Evolutionary conservation across 192 early-diverging fungal species (phyloP).

Genomic region (Backusella sp.): DNA sequence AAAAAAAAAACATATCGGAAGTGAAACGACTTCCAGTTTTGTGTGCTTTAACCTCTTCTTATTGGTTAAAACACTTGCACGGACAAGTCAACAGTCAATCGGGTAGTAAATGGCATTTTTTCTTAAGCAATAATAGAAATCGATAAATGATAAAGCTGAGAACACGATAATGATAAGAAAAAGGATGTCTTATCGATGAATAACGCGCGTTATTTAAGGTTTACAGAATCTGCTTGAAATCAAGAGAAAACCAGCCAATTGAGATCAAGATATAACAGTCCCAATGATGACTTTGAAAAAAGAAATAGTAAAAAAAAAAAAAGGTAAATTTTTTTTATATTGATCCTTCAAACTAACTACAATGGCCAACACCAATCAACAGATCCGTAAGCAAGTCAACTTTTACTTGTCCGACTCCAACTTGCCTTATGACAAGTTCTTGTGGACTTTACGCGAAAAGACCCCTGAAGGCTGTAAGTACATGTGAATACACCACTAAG

Average conservation of each 20-base stretch:
- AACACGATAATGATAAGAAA: not conserved
- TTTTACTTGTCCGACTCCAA: slow-evolving; percentile 66
- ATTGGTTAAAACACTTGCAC: not conserved
- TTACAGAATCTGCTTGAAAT: not conserved
- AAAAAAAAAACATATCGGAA: not conserved
- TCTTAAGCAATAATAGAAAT: not conserved
- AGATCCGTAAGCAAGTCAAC: slow-evolving; percentile 62
- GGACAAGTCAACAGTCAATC: not conserved
- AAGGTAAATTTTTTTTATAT: slow-evolving; percentile 7
- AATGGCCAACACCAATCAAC: slow-evolving; percentile 27
- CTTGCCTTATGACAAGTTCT: slow-evolving; percentile 54
- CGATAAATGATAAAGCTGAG: not conserved
- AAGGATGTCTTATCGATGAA: not conserved
- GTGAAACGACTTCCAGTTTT: not conserved
- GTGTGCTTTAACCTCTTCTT: not conserved
- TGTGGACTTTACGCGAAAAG: slow-evolving; percentile 42
- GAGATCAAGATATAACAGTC: not conserved
- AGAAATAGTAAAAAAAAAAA: not conserved
- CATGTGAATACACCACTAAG: not conserved
- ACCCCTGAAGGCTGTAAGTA: slow-evolving; percentile 51
- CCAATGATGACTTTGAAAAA: not conserved
- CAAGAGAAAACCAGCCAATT: not conserved
- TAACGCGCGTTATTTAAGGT: not conserved
- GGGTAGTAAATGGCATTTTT: not conserved
- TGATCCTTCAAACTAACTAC: not conserved